A percentile compares a stretch with the other conserved stretches of the same genome.
Conservation (phyloP, 495 filamentous ascomycete genomes). For the Bryoglossum gracile region DNA sequence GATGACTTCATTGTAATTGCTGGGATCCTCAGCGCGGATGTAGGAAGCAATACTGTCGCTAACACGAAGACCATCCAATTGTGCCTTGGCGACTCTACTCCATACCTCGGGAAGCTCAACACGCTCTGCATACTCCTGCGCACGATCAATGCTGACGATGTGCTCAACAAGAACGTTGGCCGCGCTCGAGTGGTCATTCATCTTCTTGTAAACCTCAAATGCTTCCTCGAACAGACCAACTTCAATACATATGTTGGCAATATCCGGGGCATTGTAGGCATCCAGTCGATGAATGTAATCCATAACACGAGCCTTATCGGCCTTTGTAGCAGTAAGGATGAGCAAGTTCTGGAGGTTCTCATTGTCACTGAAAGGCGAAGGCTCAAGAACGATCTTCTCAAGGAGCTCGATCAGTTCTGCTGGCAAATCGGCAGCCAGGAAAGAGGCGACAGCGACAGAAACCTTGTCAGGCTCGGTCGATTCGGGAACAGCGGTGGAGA, state of each 20-base stretch:
- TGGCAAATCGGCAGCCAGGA: slow-evolving; percentile 84
- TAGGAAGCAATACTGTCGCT: slow-evolving; percentile 94
- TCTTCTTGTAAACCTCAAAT: slow-evolving; percentile 98
- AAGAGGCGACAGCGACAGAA: slow-evolving; percentile 87
- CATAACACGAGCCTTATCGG: slow-evolving; percentile 92
- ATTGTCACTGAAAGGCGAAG: slow-evolving; percentile 95
- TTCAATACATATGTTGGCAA: slow-evolving; percentile 86
- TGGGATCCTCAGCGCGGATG: slow-evolving; percentile 87
- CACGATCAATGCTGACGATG: slow-evolving; percentile 96
- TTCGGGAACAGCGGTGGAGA: slow-evolving; percentile 92
- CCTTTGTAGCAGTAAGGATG: slow-evolving; percentile 94
- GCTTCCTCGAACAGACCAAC: slow-evolving; percentile 95
- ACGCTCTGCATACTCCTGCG: slow-evolving; percentile 92
- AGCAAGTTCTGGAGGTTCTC: slow-evolving; percentile 91
- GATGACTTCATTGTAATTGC: slow-evolving; percentile 92
- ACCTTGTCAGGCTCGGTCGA: slow-evolving; percentile 92
- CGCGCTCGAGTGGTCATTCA: slow-evolving; percentile 77
- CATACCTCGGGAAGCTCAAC: slow-evolving; percentile 96
- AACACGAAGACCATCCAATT: slow-evolving; percentile 91
- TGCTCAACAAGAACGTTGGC: slow-evolving; percentile 93
- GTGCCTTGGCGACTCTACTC: slow-evolving; percentile 98
- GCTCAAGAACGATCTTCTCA: slow-evolving; percentile 98
- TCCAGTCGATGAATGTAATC: slow-evolving; percentile 90
- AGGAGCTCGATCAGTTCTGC: slow-evolving; percentile 93
- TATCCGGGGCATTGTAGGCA: slow-evolving; percentile 85